These are phyloP conservation scores for Fusarium sp. DNA, from an alignment of 2,329 filamentous ascomycete genomes.

Conservation along the genomic window DNA sequence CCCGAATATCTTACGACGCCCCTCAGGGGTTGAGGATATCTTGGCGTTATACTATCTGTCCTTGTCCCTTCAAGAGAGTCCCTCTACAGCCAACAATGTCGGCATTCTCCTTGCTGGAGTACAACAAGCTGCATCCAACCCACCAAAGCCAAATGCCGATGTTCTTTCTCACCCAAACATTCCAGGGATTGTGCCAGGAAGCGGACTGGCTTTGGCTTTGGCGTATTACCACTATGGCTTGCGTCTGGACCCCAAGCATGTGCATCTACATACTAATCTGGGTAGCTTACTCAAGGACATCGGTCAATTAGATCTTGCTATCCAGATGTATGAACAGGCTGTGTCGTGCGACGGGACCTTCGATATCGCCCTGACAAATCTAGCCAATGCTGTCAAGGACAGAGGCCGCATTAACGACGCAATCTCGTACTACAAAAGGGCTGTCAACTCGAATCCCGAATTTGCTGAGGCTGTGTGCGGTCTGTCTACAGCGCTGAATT, in stretches of 20 bases:
- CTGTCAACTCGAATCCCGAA: conserved; percentile 90
- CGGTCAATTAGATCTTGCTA: conserved; percentile 89
- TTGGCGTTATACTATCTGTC: conserved; percentile 95
- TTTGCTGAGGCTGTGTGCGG: conserved; percentile 98
- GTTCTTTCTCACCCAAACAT: conserved; percentile 58
- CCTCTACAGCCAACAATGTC: conserved; percentile 97
- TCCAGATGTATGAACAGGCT: conserved; percentile 96
- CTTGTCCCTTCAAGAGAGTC: conserved; percentile 91
- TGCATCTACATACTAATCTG: conserved; percentile 95
- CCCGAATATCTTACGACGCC: conserved; percentile 66
- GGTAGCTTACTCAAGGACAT: conserved; percentile 97
- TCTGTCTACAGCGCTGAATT: conserved; percentile 92
- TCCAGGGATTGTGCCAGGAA: conserved; percentile 85
- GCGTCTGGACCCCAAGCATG: conserved; percentile 85
- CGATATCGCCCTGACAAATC: conserved; percentile 94
- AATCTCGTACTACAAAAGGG: conserved; percentile 89
- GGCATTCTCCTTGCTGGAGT: conserved; percentile 96
- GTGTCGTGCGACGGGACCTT: conserved; percentile 94
- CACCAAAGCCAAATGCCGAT: conserved; percentile 18
- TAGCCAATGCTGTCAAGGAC: conserved; percentile 98
- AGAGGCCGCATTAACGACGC: conserved; percentile 92
- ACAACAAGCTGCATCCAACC: conserved; percentile 69
- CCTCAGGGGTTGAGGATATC: conserved; percentile 88
- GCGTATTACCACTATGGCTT: conserved; percentile 97
- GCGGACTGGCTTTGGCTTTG: conserved; percentile 86